A percentile compares a stretch with the other conserved stretches of the same genome.
Conservation (phyloP, 768 basidiomycete species). For the Pleurotus giganteus region DNA sequence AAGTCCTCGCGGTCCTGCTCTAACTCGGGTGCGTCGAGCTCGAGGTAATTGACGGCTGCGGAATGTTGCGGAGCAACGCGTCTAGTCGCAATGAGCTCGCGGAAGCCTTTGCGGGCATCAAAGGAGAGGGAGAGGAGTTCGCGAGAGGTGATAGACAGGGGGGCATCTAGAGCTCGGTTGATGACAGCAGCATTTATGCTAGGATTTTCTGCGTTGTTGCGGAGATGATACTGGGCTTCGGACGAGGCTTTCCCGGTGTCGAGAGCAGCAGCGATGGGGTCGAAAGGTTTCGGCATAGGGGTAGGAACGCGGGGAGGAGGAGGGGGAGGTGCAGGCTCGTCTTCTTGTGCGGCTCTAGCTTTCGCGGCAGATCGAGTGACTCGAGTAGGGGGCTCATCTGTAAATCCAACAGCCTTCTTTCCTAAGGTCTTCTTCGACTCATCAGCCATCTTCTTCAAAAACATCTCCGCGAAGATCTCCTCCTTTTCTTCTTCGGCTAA, state of each 20-base stretch:
- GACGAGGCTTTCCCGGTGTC: neutral
- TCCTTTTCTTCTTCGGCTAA: neutral
- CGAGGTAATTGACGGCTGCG: too few species aligned
- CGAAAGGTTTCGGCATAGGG: neutral
- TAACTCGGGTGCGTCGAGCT: too few species aligned
- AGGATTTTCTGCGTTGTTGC: neutral
- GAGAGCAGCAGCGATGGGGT: neutral
- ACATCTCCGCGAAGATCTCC: neutral
- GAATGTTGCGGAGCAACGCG: too few species aligned
- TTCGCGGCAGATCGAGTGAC: neutral
- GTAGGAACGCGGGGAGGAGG: neutral
- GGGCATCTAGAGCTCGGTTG: neutral
- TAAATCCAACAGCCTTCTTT: too few species aligned
- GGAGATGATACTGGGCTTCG: neutral
- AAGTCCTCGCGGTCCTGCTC: too few species aligned
- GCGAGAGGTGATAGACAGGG: neutral
- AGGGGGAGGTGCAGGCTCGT: too few species aligned
- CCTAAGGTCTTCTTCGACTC: too few species aligned
- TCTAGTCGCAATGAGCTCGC: neutral
- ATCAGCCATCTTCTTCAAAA: too few species aligned
- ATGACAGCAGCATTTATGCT: neutral
- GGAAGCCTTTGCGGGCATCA: neutral
- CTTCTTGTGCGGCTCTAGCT: neutral
- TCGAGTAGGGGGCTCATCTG: too few species aligned
- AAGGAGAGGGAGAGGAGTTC: neutral